Evolutionary conservation across 805 yeast species (phyloP), one percentile per base, ranked within the genome.

Genomic region (Schwanniomyces pseudopolymorphus): DNA sequence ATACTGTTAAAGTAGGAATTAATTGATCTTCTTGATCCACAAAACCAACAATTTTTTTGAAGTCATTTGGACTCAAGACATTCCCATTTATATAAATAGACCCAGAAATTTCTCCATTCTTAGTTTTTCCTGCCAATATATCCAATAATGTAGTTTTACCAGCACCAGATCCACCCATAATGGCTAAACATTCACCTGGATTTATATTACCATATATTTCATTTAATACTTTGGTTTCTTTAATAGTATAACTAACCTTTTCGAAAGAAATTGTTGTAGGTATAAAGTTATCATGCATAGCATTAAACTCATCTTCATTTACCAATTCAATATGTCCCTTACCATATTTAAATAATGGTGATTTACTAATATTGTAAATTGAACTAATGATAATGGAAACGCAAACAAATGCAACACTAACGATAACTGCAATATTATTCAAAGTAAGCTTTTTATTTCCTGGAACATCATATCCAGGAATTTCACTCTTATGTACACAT

Each of bases 151-250:
- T 92, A 0, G 99, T 92, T 62, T 94, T 94, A 43, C 99, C 99
- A 11, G 99, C 98, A 42, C 99, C 99, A 0, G 97, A 91, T 1
- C 97, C 97, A 38, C 99, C 99, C 96, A 94, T 89, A 36, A 94
- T 89, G 0, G 99, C 98, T 61, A 90, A 64, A 50, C 96, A 86
- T 61, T 90, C 90, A 33, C 97, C 86, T 2, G 97, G 96, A 43
- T 81, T 80, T 2, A 84, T 96, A 11, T 81, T 55, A 8, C 99
- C 99, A 54, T 80, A 82, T 0, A 89, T 76, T 24, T 77, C 72
- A 10, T 78, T 74, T 48, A 94, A 74, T 3, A 94, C 83, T 14
- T 66, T 67, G 20, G 70, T 77, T 9, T 81, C 79, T 21, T 56
- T 61, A 0, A 83, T 75, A 1, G 70, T 61, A 60, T 92, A 94